phyloP scores from a whole-genome alignment of 2,329 filamentous ascomycete genomes.

The Beauveria pseudobassiana region DNA sequence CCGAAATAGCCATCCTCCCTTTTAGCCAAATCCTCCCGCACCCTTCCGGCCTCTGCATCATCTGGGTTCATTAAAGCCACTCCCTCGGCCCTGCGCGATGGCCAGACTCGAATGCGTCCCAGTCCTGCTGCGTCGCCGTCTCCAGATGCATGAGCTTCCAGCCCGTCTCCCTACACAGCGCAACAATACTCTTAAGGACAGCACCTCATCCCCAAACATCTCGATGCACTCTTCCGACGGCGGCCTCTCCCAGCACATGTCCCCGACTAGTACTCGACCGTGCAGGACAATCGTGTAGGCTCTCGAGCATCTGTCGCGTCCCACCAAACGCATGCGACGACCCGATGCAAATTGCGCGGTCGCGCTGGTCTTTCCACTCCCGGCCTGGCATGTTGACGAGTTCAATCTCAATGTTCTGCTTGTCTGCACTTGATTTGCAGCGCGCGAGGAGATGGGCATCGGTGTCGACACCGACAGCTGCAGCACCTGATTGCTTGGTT shows the following conservation, averaged over 20 bases:
- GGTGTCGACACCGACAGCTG: conserved; percentile 12
- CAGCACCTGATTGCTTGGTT: not conserved
- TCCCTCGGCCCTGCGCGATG: conserved; percentile 9
- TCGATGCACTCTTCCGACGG: conserved; percentile 1
- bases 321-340: conserved; percentile 14
- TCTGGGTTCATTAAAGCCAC: conserved; percentile 10
- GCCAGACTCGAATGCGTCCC: conserved; percentile 15
- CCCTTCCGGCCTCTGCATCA: not conserved
- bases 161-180: conserved; percentile 10
- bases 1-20: conserved; percentile 10
- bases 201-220: conserved; percentile 8
- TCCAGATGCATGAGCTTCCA: conserved; percentile 14
- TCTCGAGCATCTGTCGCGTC: conserved; percentile 10
- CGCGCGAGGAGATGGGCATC: conserved; percentile 8
- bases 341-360: conserved; percentile 15
- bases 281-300: conserved; percentile 8
- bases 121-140: conserved; percentile 12
- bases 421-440: not conserved
- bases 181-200: conserved; percentile 3
- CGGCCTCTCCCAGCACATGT: conserved; percentile 14
- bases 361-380: not conserved
- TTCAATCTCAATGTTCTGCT: not conserved
- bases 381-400: conserved; percentile 7
- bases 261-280: conserved; percentile 13
- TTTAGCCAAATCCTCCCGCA: conserved; percentile 1